Evolutionary conservation across 2,329 filamentous ascomycete genomes (phyloP).

Genomic region (Didymella pinodella): DNA sequence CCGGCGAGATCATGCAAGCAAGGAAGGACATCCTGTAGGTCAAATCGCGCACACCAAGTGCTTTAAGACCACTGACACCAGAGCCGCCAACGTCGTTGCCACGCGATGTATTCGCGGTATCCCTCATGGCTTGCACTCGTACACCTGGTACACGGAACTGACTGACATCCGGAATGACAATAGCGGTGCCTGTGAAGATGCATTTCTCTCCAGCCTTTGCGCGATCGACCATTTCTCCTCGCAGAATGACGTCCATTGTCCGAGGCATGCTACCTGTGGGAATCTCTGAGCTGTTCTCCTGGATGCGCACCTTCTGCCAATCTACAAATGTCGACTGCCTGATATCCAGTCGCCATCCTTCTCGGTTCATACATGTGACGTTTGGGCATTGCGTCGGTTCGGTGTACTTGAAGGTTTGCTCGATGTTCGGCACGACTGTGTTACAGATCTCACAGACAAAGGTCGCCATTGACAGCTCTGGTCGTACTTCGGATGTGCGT

Average conservation of each 20-base stretch:
- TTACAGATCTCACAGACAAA: conserved; percentile 92
- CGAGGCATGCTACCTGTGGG: conserved; percentile 98
- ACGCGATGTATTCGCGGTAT: conserved; percentile 76
- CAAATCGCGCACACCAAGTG: conserved; percentile 90
- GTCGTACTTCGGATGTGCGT: conserved; percentile 93
- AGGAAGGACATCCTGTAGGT: conserved; percentile 97
- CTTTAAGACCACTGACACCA: conserved; percentile 87
- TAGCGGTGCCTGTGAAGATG: conserved; percentile 94
- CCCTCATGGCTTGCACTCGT: conserved; percentile 81
- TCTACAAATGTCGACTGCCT: conserved; percentile 97
- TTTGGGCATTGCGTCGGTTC: conserved; percentile 97
- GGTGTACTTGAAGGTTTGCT: conserved; percentile 97
- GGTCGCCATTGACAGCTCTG: conserved; percentile 89
- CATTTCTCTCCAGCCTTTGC: conserved; percentile 98
- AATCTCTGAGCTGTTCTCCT: conserved; percentile 98
- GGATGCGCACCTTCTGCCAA: conserved; percentile 98
- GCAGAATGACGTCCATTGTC: conserved; percentile 95
- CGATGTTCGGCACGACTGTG: conserved; percentile 84
- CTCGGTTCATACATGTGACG: conserved; percentile 81
- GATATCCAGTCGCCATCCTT: conserved; percentile 97
- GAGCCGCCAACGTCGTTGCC: conserved; percentile 82
- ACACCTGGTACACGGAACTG: conserved; percentile 90
- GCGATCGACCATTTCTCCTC: conserved; percentile 96
- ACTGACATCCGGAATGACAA: conserved; percentile 96
- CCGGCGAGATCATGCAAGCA: conserved; percentile 93